Percentiles rank a stretch among this genome's conserved stretches.
These are phyloP conservation scores for Ensete ventricosum DNA, from an alignment of 176 grass and related monocot genomes.

Conservation along the genomic window DNA sequence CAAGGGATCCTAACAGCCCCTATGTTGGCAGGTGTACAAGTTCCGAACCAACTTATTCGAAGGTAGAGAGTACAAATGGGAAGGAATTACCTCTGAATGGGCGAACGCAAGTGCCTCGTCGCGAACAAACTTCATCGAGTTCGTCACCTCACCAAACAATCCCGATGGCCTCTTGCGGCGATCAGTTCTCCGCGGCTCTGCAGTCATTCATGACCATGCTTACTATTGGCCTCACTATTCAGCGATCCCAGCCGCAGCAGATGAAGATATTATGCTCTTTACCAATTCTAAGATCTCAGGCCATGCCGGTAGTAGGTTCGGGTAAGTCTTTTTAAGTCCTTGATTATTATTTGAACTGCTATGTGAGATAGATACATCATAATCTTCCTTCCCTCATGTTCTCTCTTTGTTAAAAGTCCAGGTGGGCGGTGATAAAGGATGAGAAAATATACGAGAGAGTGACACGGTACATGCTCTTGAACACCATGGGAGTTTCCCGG, in stretches of 20 bases:
- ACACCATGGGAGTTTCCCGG: conserved; percentile 48
- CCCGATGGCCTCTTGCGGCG: conserved; percentile 33
- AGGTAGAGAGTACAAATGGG: conserved; percentile 44
- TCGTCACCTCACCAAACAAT: conserved; percentile 75
- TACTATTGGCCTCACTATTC: conserved; percentile 82
- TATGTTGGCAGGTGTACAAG: too few relatives aligned
- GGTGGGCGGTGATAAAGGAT: conserved; percentile 81
- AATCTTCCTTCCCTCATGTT: too few relatives aligned
- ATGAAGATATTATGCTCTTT: conserved; percentile 73
- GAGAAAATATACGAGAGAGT: conserved; percentile 32
- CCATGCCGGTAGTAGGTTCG: conserved; percentile 69
- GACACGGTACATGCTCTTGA: background rate
- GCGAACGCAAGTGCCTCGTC: conserved; percentile 22
- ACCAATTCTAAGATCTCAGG: conserved; percentile 55
- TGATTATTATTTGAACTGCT: background rate
- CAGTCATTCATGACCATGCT: conserved; percentile 53
- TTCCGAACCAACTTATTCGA: conserved; percentile 22
- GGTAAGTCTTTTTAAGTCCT: conserved; percentile 32
- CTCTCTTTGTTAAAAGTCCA: background rate
- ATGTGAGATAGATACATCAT: background rate
- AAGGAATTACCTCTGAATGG: conserved; percentile 40
- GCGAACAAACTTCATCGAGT: conserved; percentile 44
- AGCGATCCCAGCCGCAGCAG: conserved; percentile 37
- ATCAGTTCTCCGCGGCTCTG: conserved; percentile 31
- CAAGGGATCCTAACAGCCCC: too few relatives aligned